These are phyloP conservation scores for Knoxdaviesia proteae DNA, from an alignment of 2,329 filamentous ascomycete genomes.

Conservation along the genomic window DNA sequence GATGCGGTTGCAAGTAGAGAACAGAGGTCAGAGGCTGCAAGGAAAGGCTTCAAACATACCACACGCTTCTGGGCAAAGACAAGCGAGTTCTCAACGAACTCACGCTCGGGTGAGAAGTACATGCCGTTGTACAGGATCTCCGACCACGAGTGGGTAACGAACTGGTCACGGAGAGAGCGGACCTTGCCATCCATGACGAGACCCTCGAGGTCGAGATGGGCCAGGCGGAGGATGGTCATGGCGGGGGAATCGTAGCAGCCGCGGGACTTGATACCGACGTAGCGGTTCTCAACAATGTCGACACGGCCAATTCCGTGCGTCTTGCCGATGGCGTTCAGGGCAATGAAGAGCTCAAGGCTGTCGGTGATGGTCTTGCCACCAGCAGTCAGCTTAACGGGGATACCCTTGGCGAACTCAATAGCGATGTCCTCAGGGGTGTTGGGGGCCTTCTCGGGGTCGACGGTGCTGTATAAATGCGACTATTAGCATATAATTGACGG, in stretches of 20 bases:
- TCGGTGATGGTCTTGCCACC: conserved; percentile 37
- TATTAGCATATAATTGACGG: conserved; percentile 1
- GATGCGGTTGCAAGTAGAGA: neutral
- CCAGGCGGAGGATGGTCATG: conserved; percentile 9
- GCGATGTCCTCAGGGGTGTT: conserved; percentile 43
- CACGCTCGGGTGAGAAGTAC: conserved; percentile 28
- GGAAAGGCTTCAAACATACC: conserved; percentile 7
- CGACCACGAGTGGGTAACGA: conserved; percentile 24
- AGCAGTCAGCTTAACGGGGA: conserved; percentile 42
- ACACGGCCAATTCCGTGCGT: conserved; percentile 48
- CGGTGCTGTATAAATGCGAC: conserved; percentile 14
- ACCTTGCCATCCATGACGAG: conserved; percentile 34
- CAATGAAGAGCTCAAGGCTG: conserved; percentile 42
- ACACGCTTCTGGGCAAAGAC: conserved; percentile 33
- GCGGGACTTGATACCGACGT: conserved; percentile 13
- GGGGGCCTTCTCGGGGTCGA: conserved; percentile 41
- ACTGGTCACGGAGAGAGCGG: conserved; percentile 29
- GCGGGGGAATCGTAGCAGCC: conserved; percentile 25
- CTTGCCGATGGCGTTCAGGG: conserved; percentile 41
- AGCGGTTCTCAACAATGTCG: conserved; percentile 28
- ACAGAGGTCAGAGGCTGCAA: neutral
- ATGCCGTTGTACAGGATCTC: conserved; percentile 27
- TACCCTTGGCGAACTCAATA: conserved; percentile 44
- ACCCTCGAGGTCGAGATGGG: conserved; percentile 29
- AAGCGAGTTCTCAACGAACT: conserved; percentile 41